Conservation (phyloP, 805 yeast species). For the Brettanomyces bruxellensis region DNA sequence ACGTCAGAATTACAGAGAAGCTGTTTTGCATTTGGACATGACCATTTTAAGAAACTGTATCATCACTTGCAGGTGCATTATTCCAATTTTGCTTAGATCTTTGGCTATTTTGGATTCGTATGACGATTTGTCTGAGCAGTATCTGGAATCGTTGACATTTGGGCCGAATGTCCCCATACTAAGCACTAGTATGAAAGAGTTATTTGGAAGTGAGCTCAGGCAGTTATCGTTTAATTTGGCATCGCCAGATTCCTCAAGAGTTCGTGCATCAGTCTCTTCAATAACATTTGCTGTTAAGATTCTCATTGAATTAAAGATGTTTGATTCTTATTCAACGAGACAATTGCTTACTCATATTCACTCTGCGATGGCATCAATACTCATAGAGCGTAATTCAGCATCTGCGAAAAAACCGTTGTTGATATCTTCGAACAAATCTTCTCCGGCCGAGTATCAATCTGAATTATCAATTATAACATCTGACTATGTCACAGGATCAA, state of each 20-base stretch:
- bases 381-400: slow-evolving; percentile 5
- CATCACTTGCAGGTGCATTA: slow-evolving; percentile 26
- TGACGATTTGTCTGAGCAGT: slow-evolving; percentile 7
- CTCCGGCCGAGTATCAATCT: slow-evolving; percentile 1
- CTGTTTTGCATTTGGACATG: slow-evolving; percentile 23
- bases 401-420: slow-evolving; percentile 2
- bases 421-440: background rate
- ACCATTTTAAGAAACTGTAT: slow-evolving; percentile 25
- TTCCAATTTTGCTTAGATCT: slow-evolving; percentile 28
- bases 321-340: slow-evolving; percentile 3
- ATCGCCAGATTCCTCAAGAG: slow-evolving; percentile 21
- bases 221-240: slow-evolving; percentile 10
- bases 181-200: background rate
- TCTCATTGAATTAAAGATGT: slow-evolving; percentile 3
- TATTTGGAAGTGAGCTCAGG: slow-evolving; percentile 10
- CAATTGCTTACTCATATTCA: slow-evolving; percentile 5
- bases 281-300: slow-evolving; percentile 7
- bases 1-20: slow-evolving; percentile 25
- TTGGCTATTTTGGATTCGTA: slow-evolving; percentile 12
- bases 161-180: slow-evolving; percentile 6
- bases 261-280: slow-evolving; percentile 4
- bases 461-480: slow-evolving; percentile 15
- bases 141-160: slow-evolving; percentile 9
- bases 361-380: slow-evolving; percentile 9
- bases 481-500: slow-evolving; percentile 9